phyloP scores from a whole-genome alignment of 1,284 basidiomycete genomes.

The Sanghuangporus weigelae region DNA sequence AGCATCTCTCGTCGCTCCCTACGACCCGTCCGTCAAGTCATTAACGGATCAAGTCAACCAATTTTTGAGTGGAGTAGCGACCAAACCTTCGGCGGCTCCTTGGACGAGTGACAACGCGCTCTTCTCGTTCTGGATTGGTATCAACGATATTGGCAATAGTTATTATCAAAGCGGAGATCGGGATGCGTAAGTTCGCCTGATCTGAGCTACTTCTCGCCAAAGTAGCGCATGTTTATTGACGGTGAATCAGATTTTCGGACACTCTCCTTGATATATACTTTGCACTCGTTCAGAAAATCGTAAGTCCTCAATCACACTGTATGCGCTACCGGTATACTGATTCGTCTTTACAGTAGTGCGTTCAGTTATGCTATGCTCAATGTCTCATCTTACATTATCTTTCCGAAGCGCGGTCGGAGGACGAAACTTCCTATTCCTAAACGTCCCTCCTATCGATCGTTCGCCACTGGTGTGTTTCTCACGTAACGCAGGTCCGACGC shows the following conservation, averaged over 20 bases:
- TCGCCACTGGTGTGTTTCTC: constrained; percentile 42
- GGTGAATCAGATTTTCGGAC: constrained; percentile 38
- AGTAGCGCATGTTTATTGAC: background rate
- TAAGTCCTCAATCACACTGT: constrained; percentile 26
- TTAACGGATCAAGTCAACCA: constrained; percentile 52
- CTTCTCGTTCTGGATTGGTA: constrained; percentile 58
- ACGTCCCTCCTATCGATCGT: constrained; percentile 51
- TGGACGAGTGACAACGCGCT: constrained; percentile 49
- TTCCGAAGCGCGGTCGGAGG: constrained; percentile 38
- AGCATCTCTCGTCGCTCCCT: constrained; percentile 30
- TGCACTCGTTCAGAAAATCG: constrained; percentile 47
- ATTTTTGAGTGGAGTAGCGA: constrained; percentile 39
- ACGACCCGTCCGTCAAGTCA: constrained; percentile 42
- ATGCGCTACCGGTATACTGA: background rate
- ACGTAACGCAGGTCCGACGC: background rate
- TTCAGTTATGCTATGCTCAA: background rate
- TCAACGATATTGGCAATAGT: constrained; percentile 57
- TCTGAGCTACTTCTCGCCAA: background rate
- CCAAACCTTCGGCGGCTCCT: constrained; percentile 40
- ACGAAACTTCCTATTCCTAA: constrained; percentile 55
- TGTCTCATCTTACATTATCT: constrained; percentile 23
- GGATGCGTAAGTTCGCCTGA: constrained; percentile 36
- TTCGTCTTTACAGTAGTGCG: constrained; percentile 1
- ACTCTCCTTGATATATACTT: constrained; percentile 48
- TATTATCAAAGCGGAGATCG: constrained; percentile 42